Evolutionary conservation across 768 basidiomycete genomes (phyloP), one percentile per base, ranked within the genome.

Genomic region (Tulasnella sp.): DNA sequence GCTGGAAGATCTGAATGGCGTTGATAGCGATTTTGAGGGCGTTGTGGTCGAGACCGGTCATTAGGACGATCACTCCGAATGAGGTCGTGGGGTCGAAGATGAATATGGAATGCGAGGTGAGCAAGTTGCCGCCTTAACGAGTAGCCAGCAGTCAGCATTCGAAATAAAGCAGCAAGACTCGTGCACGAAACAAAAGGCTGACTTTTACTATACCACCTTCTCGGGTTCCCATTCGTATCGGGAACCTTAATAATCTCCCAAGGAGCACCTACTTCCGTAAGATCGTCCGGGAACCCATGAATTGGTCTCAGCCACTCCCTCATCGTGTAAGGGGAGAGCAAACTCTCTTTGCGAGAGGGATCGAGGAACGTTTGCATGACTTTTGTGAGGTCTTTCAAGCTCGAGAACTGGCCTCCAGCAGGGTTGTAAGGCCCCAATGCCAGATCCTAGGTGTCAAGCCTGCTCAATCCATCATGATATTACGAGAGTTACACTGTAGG

Each of bases 391-490:
- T n/a, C n/a, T n/a, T n/a, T n/a, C n/a, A n/a, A n/a, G n/a, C n/a
- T n/a, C n/a, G n/a, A n/a, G n/a, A n/a, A n/a, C n/a, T n/a, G n/a
- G n/a, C n/a, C n/a, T n/a, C n/a, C n/a, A 1, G 86, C 81, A 2
- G 88, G 84, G 77, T 88, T 87, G 79, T 81, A 81, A 0, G 84
- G 81, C 71, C 81, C 78, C 77, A 88, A 85, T 74, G 84, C 83
- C 20, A 82, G 80, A 75, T 88, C 87, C 84, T 87, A 40, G 46
- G 26, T 23, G 18, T 26, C 20, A 77, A 32, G 9, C 37, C 51
- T n/a, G 46, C 15, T 15, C 48, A 44, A 15, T 18, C n/a, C 35
- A 75, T 10, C 9, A 9, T 15, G 5, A n/a, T 39, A 13, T 29
- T 5, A 6, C 29, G n/a, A 23, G 18, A 10, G 9, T 23, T 48